Base-by-base conservation (phyloP, 2,329 filamentous ascomycete species). In the Mollisiaceae sp. region DNA sequence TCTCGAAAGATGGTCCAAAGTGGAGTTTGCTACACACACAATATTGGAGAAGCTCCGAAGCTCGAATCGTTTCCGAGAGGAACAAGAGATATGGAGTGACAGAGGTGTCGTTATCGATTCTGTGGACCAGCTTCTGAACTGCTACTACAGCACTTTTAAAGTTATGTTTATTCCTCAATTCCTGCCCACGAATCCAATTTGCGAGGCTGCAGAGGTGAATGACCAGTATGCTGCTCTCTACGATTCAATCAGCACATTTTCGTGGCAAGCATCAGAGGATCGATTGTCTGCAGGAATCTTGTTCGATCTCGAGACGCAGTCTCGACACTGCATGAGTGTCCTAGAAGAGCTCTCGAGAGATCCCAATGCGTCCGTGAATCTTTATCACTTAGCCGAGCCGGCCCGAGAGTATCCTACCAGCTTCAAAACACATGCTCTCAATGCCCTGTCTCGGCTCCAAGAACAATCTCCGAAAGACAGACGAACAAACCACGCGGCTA, bases 11-110 rank as follows among this genome's bases (percentile, higher is more conserved):
- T 63, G 60, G 60, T 27, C 18, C 36, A 32, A 63, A 18, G 20
- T 50, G 15, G 60, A 63, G n/a, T 63, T 55, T 47, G 60, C 60
- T 45, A 63, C 60, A 11, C 58, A 63, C 24, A 47, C 39, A 22
- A 32, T 63, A n/a, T 41, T 63, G 4, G 38, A 43, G 35, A 43
- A 63, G 18, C 39, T 63, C 32, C 38, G 58, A n/a, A 11, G 9
- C 18, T 45, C 41, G 18, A 12, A 11, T 11, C 9, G 9, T 11
- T 45, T 45, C 18, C 52, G 52, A 58, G 38, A 57, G 22, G 15
- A 22, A 45, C n/a, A 27, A 39, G 41, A 58, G 36, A n/a, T 58
- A 14, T 63, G 60, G 60, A 50, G 36, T n/a, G 58, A 39, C 14
- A 58, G 60, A 50, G 60, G 60, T 15, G 20, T 27, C 27, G 47